These are phyloP conservation scores for Aspergillus proliferans DNA, from an alignment of 2,329 filamentous ascomycete genomes.

Conservation along the genomic window DNA sequence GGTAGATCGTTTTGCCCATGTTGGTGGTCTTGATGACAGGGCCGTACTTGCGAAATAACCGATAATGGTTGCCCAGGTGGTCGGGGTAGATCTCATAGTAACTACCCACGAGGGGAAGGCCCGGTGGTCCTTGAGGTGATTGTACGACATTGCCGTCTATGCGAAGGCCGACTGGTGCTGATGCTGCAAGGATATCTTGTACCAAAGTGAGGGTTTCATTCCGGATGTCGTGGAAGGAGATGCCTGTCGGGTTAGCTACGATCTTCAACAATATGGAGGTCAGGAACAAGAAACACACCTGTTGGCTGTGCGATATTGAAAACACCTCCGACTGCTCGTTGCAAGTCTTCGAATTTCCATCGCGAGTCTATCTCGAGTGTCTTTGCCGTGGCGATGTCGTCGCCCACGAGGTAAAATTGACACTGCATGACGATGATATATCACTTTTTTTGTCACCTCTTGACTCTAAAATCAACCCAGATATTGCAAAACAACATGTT, in stretches of 20 bases:
- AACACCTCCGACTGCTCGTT: conserved; percentile 44
- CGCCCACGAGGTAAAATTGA: conserved; percentile 14
- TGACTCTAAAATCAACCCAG: not conserved
- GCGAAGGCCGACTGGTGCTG: conserved; percentile 13
- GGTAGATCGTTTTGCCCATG: conserved; percentile 46
- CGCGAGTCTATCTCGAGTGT: conserved; percentile 44
- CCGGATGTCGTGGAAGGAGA: conserved; percentile 7
- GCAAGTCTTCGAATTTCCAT: conserved; percentile 50
- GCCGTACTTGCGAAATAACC: conserved; percentile 48
- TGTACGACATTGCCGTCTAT: conserved; percentile 18
- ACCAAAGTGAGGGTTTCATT: conserved; percentile 4
- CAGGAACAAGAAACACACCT: conserved; percentile 26
- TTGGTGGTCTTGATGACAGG: conserved; percentile 46
- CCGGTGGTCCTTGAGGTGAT: conserved; percentile 14
- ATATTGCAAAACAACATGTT: not conserved
- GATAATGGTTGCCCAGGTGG: conserved; percentile 50
- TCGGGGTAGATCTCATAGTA: conserved; percentile 52
- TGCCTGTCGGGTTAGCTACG: conserved; percentile 2
- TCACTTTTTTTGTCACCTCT: not conserved
- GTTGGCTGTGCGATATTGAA: conserved; percentile 43
- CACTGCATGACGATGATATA: not conserved
- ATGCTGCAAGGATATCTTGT: conserved; percentile 2
- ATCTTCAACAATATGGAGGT: not conserved
- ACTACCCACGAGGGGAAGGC: conserved; percentile 40
- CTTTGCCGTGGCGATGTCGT: conserved; percentile 33